Base-by-base conservation (phyloP, 75 land plant genomes). In the Isoetes taiwanensis region DNA sequence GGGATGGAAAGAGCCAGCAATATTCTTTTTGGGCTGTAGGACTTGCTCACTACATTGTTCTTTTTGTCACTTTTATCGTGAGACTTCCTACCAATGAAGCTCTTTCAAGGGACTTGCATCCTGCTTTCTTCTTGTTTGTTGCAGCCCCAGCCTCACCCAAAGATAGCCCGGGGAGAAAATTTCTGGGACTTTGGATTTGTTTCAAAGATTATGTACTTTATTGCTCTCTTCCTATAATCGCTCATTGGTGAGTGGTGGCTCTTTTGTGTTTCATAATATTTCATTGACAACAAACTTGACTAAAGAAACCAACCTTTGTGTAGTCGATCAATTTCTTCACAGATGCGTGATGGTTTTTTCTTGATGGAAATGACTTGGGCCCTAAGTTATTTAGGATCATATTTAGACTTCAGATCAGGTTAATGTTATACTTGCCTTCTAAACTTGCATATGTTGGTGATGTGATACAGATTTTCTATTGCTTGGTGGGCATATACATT, bases 401-500 rank as follows among this genome's bases (percentile, higher is more conserved):
- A 42, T 2, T 20, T 42, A 2, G 19, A 8, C 2, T 20, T 43
- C 24, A 20, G 6, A 0, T 43, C 11, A 20, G 6, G 20, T 5
- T 25, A 48, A 20, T 16, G 25, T 2, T 2, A 2, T 0, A 11
- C 0, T 11, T 48, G 2, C 23, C 27, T 48, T n/a, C 28, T 2
- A 11, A 2, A 0, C 52, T 19, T 11, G 21, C 28, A 14, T 0
- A 5, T 4, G 10, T 54, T 1, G 9, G 25, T 10, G n/a, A 16
- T 9, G 11, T 14, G 52, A 1, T 62, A 57, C 71, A 89, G 96
- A 74, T 90, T 90, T 54, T 86, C 97, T 10, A 68, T 86, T 37
- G 81, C 97, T 29, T 90, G 97, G 94, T 90, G 97, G 97, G 90
- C 97, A 19, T 90, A 90, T 64, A 86, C 97, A 6, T 86, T 78